These are phyloP conservation scores for Saccharata proteae DNA, from an alignment of 2,329 filamentous ascomycete genomes.

Conservation along the genomic window DNA sequence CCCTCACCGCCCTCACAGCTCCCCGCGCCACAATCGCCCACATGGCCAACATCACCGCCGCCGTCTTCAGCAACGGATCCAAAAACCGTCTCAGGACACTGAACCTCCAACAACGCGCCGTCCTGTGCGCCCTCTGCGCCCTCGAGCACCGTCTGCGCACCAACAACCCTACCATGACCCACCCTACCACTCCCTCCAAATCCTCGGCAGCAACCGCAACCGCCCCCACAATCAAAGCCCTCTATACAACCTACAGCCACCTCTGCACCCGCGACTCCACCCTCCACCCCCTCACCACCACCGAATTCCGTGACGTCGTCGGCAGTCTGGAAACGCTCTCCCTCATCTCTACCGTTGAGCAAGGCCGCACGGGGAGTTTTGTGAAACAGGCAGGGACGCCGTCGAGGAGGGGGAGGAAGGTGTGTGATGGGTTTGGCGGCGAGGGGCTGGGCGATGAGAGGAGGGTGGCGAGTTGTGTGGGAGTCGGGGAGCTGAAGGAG, in stretches of 20 bases:
- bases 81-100: constrained; percentile 72
- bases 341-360: constrained; percentile 57
- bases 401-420: constrained; percentile 49
- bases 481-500: constrained; percentile 64
- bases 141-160: constrained; percentile 63
- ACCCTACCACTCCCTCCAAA: constrained; percentile 28
- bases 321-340: constrained; percentile 81
- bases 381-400: constrained; percentile 27
- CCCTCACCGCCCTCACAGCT: constrained; percentile 63
- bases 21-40: constrained; percentile 83
- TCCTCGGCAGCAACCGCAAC: constrained; percentile 37
- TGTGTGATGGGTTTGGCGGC: constrained; percentile 23
- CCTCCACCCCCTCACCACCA: constrained; percentile 76
- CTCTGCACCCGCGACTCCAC: constrained; percentile 82
- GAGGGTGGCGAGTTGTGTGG: constrained; percentile 64
- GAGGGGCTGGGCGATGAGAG: constrained; percentile 55
- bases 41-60: constrained; percentile 79
- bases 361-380: constrained; percentile 36
- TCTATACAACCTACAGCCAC: constrained; percentile 73
- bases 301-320: constrained; percentile 89
- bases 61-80: constrained; percentile 82
- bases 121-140: constrained; percentile 75
- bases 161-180: constrained; percentile 7
- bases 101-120: constrained; percentile 93
- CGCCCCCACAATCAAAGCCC: constrained; percentile 68